Evolutionary conservation across 78 protist genomes (phyloP), one percentile per base, ranked within the genome.

Genomic region (Emiliania huxleyi): DNA sequence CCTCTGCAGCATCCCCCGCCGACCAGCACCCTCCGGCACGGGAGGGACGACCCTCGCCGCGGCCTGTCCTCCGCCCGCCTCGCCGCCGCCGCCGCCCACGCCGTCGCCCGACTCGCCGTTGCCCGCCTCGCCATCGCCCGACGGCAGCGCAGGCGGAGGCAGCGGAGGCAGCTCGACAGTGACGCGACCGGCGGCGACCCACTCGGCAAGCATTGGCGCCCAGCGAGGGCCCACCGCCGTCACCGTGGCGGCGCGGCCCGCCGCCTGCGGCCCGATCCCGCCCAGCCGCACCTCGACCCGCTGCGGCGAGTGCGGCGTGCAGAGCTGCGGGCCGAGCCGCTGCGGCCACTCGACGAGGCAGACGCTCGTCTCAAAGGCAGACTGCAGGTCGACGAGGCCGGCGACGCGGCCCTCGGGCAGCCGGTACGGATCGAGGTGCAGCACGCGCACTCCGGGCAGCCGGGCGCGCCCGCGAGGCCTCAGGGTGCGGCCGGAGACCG

Each of bases 281-380:
- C 46, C 85, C 35, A 77, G 46, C 1, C 46, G 11, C 15, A 85
- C 26, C 69, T 85, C 90, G 29, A 85, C 38, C 6, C 90, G 56
- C 1, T 5, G 90, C 12, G 90, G 90, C 43, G 11, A 26, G 8
- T 6, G 19, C 2, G 5, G 23, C 29, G 29, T 46, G 69, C 19
- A 33, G 25, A 85, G 90, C 90, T 4, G 6, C 37, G 26, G 21
- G 56, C 90, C 90, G 69, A 85, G 42, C 42, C 90, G 1, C 90
- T 85, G 69, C 5, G 90, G 90, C 90, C 90, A 85, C 69, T 85
- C 90, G 38, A 85, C 46, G 11, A 85, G 69, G 69, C 90, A 77
- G 46, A 77, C 18, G 46, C 40, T 18, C 33, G 29, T 29, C 85
- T 37, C 46, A 22, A 77, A 77, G 33, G 85, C 85, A 22, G 85